Evolutionary conservation across 2,329 filamentous ascomycete species (phyloP).

Genomic region (Parascedosporium putredinis): DNA sequence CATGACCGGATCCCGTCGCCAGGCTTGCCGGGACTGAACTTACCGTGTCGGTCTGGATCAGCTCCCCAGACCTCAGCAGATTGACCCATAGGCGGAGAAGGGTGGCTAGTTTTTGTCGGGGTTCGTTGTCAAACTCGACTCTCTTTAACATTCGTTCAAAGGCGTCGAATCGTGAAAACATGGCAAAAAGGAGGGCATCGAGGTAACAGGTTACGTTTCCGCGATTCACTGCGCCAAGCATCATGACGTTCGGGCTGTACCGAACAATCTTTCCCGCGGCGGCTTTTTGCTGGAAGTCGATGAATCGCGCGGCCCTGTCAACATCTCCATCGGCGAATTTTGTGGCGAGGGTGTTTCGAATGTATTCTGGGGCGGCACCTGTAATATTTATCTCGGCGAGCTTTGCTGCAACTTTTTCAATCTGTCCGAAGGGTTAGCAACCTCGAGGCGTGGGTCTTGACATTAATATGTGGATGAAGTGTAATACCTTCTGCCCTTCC

Average conservation of each 20-base stretch:
- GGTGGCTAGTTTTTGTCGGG: conserved; percentile 61
- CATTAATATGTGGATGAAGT: no score
- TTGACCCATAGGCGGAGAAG: conserved; percentile 88
- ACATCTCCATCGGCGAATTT: conserved; percentile 58
- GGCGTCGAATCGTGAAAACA: conserved; percentile 83
- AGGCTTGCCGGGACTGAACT: conserved; percentile 16
- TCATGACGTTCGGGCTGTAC: conserved; percentile 59
- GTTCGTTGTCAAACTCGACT: conserved; percentile 60
- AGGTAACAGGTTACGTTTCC: conserved; percentile 87
- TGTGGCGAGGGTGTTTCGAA: conserved; percentile 45
- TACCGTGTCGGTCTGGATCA: conserved; percentile 80
- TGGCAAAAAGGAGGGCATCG: conserved; percentile 83
- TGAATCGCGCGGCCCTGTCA: conserved; percentile 64
- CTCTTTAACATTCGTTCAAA: conserved; percentile 83
- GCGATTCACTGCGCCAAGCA: conserved; percentile 81
- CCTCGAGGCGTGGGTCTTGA: no score
- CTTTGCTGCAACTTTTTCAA: conserved; percentile 22
- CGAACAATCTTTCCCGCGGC: conserved; percentile 67
- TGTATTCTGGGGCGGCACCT: conserved; percentile 44
- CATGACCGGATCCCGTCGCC: no score
- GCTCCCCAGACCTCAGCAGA: conserved; percentile 69
- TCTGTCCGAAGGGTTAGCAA: conserved; percentile 14
- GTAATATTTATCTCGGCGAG: conserved; percentile 31
- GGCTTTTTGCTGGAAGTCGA: conserved; percentile 70
- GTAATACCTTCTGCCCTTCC: conserved; percentile 25